Conservation (phyloP, 2,329 filamentous ascomycete genomes). For the Beauveria rudraprayagi region DNA sequence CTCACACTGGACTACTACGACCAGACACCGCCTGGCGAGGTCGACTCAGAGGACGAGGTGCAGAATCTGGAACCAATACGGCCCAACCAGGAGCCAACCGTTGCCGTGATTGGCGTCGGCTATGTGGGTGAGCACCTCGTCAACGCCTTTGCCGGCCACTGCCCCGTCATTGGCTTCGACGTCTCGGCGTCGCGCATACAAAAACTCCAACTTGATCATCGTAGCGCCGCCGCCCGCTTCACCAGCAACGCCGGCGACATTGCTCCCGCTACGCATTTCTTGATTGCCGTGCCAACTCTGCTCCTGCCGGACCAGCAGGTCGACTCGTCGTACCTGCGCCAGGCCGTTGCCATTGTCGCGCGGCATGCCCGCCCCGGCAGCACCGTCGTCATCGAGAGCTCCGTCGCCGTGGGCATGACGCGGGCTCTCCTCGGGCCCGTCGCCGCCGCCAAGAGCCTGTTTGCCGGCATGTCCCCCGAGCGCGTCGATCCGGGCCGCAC, state of each 20-base stretch:
- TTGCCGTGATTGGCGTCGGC: constrained; percentile 44
- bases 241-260: constrained; percentile 32
- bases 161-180: constrained; percentile 40
- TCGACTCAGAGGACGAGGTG: constrained; percentile 18
- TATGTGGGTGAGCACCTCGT: constrained; percentile 45
- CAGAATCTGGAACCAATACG: constrained; percentile 7
- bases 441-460: constrained; percentile 32
- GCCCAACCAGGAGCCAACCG: constrained; percentile 24
- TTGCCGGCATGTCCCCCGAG: constrained; percentile 44
- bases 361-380: constrained; percentile 34
- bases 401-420: constrained; percentile 48
- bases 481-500: constrained; percentile 44
- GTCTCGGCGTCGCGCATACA: constrained; percentile 32
- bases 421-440: constrained; percentile 39
- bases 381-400: constrained; percentile 44
- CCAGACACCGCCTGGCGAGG: constrained; percentile 27
- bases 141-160: constrained; percentile 31
- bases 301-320: constrained; percentile 38
- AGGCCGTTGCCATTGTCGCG: constrained; percentile 34
- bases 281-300: constrained; percentile 46
- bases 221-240: constrained; percentile 25
- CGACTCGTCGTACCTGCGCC: constrained; percentile 38
- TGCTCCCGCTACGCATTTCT: constrained; percentile 38
- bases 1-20: constrained; percentile 22
- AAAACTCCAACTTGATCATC: constrained; percentile 21